phyloP scores from a whole-genome alignment of 2,329 filamentous ascomycete species.

The Botryotinia globosa region DNA sequence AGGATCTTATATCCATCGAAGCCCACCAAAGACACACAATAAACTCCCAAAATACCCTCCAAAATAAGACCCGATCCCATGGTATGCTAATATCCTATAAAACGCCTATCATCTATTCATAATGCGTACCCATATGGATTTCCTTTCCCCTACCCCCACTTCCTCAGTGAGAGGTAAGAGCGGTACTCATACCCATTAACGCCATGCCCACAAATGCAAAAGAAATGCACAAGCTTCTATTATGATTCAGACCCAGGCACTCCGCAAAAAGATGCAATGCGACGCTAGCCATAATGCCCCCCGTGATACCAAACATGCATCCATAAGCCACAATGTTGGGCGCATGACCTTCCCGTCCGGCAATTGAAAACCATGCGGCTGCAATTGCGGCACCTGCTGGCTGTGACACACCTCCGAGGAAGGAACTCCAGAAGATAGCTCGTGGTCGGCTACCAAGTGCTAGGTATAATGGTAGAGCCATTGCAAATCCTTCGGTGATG shows the following conservation, averaged over 20 bases:
- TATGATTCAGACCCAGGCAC: slow-evolving; percentile 77
- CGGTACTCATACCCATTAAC: slow-evolving; percentile 79
- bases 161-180: slow-evolving; percentile 60
- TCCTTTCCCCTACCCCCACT: not conserved
- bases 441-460: slow-evolving; percentile 76
- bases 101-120: slow-evolving; percentile 13
- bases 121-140: not conserved
- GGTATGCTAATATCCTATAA: slow-evolving; percentile 15
- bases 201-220: slow-evolving; percentile 87
- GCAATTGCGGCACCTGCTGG: slow-evolving; percentile 82
- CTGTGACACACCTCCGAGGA: slow-evolving; percentile 84
- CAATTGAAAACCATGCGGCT: slow-evolving; percentile 78
- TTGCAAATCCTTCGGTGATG: slow-evolving; percentile 93
- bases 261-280: slow-evolving; percentile 87
- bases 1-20: not conserved
- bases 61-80: not conserved
- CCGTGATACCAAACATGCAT: slow-evolving; percentile 81
- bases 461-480: slow-evolving; percentile 89
- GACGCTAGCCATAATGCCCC: slow-evolving; percentile 94
- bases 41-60: not conserved
- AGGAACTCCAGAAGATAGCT: slow-evolving; percentile 79
- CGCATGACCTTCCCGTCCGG: slow-evolving; percentile 50
- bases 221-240: slow-evolving; percentile 69
- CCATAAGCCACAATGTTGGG: slow-evolving; percentile 65
- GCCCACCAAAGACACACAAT: not conserved